Conservation (phyloP, 192 early-diverging fungal genomes). For the Mortierella claussenii region DNA sequence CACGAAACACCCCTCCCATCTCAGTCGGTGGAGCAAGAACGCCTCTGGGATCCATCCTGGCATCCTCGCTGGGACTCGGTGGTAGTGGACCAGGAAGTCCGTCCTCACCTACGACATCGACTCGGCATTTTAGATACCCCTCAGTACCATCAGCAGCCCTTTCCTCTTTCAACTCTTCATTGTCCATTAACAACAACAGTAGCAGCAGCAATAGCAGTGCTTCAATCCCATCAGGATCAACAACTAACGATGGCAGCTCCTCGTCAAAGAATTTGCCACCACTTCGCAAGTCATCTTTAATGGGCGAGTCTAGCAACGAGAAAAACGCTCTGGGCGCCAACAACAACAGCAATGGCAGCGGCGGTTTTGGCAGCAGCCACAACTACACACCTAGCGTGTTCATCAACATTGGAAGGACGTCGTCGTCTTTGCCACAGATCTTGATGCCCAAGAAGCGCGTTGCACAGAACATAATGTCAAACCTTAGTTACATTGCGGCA, state of each 20-base stretch:
- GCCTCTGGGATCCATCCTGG: conserved; percentile 25
- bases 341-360: neutral
- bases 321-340: conserved; percentile 1
- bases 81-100: conserved; percentile 21
- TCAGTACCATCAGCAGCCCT: conserved; percentile 3
- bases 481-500: conserved; percentile 57
- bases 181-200: neutral
- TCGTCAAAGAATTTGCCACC: conserved; percentile 5
- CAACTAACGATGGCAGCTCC: neutral
- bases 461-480: conserved; percentile 39
- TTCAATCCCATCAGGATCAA: no score
- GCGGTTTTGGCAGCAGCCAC: neutral
- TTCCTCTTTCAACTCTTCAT: neutral
- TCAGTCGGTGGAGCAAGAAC: conserved; percentile 11
- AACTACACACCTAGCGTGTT: conserved; percentile 30
- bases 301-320: conserved; percentile 5
- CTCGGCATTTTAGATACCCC: conserved; percentile 33
- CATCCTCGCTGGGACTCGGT: conserved; percentile 19
- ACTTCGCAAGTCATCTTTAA: conserved; percentile 13
- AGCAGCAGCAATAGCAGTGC: neutral
- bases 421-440: conserved; percentile 45
- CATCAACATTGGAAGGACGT: conserved; percentile 39
- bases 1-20: conserved; percentile 7
- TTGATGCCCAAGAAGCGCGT: conserved; percentile 48
- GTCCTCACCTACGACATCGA: neutral